Base-by-base conservation (phyloP, 2,329 filamentous ascomycete species). In the Monilinia laxa region DNA sequence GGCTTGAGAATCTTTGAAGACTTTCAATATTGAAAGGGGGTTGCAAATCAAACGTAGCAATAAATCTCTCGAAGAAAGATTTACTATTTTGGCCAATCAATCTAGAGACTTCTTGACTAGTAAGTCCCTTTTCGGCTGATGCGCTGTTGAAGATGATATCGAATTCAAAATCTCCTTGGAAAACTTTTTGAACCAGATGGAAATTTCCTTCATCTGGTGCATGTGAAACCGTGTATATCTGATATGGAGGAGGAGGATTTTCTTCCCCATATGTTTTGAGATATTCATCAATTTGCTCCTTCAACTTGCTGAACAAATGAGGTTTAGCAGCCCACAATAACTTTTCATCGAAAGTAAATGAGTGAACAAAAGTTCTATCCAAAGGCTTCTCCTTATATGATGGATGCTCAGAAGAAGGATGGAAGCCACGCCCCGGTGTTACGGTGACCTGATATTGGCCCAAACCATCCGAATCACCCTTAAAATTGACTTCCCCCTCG, bases 141-240 rank as follows among this genome's bases (percentile, higher is more conserved):
- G 81, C 87, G 68, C 93, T 96, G 5, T 91, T 92, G 80, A 93
- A 97, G 59, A 98, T 83, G 64, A 98, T 83, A 76, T 98, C 95
- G 73, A 98, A 98, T 81, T 93, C 92, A 74, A 98, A 99, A 1
- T 88, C 78, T 1, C 95, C 94, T 73, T 93, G 86, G 73, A 97
- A 98, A 2, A 93, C 87, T 79, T 97, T 97, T 78, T 99, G 92
- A 20, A 98, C 83, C 52, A 97, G 80, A 70, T 99, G 94, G 18
- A 92, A 80, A 75, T 98, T 98, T 40, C 93, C 94, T 16, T 79
- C 74, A 6, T 85, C 87, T 3, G 90, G 88, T 42, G 80, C 78
- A 76, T 96, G 90, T 55, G 82, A 79, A 64, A 98, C 83, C 9
- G 91, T 91, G 77, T 96, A 97, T 0, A 93, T 84, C 76, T 95